phyloP scores from a whole-genome alignment of 139 green algal species.

The Mesostigma viride region DNA sequence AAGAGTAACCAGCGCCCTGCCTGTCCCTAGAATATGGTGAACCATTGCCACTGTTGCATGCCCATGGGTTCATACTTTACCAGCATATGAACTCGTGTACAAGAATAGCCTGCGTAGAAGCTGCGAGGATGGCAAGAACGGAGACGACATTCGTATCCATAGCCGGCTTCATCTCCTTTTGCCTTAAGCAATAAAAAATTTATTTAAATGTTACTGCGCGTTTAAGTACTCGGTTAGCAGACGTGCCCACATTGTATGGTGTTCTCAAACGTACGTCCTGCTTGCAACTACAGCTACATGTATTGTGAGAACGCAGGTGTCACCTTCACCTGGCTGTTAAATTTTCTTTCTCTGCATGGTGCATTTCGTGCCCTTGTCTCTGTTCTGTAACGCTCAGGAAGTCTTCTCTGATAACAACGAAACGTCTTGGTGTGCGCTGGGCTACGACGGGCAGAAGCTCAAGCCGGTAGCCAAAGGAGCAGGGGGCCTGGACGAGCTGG shows the following conservation, averaged over 20 bases:
- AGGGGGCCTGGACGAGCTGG: conserved; percentile 12
- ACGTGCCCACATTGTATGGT: no score
- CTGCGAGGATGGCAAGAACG: background rate
- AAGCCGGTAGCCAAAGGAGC: background rate
- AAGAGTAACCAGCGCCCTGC: background rate
- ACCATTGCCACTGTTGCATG: no score
- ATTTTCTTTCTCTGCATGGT: background rate
- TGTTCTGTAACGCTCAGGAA: background rate
- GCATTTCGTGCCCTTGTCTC: background rate
- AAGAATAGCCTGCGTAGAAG: background rate
- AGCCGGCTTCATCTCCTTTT: no score
- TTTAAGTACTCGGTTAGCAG: no score
- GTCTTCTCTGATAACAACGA: background rate
- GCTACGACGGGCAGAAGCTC: conserved; percentile 18
- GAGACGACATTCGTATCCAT: no score
- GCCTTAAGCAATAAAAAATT: no score
- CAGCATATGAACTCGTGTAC: no score
- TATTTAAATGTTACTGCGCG: no score
- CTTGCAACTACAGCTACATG: background rate
- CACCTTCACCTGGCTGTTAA: background rate
- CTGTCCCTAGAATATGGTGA: background rate
- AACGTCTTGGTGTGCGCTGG: background rate
- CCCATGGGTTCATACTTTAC: no score
- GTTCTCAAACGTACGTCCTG: background rate
- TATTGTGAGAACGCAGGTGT: background rate